These are phyloP conservation scores for Carex kokanica DNA, from an alignment of 176 grass and related monocot species.

Conservation along the genomic window DNA sequence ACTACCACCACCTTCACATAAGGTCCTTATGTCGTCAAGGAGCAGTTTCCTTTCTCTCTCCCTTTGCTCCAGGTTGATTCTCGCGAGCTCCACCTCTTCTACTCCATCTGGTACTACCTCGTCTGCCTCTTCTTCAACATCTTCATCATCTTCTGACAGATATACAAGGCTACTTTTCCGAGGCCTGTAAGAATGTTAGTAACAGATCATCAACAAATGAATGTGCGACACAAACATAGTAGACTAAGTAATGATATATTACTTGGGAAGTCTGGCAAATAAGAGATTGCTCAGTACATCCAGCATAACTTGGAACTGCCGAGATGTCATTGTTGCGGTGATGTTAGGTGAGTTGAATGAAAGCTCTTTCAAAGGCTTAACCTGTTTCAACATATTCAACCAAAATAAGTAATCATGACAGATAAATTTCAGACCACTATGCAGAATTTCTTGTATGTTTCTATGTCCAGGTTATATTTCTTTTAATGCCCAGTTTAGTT, in stretches of 20 bases:
- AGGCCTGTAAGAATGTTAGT: slow-evolving; percentile 48
- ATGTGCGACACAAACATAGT: not conserved
- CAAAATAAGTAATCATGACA: slow-evolving; percentile 15
- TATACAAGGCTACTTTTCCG: slow-evolving; percentile 91
- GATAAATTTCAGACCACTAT: not conserved
- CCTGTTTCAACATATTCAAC: slow-evolving; percentile 43
- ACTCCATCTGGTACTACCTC: slow-evolving; percentile 99
- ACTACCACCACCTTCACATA: slow-evolving; percentile 49
- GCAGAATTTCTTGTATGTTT: not conserved
- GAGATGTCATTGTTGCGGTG: slow-evolving; percentile 95
- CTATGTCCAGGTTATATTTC: not conserved
- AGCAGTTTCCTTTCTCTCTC: slow-evolving; percentile 90
- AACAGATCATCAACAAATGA: slow-evolving; percentile 9
- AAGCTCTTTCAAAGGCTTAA: slow-evolving; percentile 92
- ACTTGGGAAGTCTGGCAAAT: slow-evolving; percentile 87
- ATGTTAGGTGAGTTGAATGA: slow-evolving; percentile 94
- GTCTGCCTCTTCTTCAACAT: slow-evolving; percentile 96
- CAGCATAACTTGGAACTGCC: slow-evolving; percentile 98
- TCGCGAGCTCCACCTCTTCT: slow-evolving; percentile 98
- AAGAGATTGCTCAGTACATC: slow-evolving; percentile 97
- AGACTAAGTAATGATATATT: slow-evolving; percentile 31
- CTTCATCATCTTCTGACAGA: slow-evolving; percentile 91
- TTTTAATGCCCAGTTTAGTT: not conserved
- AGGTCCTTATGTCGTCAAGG: slow-evolving; percentile 88
- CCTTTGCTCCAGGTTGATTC: slow-evolving; percentile 73